phyloP scores from a whole-genome alignment of 768 basidiomycete genomes.

The Myochromella boudieri region DNA sequence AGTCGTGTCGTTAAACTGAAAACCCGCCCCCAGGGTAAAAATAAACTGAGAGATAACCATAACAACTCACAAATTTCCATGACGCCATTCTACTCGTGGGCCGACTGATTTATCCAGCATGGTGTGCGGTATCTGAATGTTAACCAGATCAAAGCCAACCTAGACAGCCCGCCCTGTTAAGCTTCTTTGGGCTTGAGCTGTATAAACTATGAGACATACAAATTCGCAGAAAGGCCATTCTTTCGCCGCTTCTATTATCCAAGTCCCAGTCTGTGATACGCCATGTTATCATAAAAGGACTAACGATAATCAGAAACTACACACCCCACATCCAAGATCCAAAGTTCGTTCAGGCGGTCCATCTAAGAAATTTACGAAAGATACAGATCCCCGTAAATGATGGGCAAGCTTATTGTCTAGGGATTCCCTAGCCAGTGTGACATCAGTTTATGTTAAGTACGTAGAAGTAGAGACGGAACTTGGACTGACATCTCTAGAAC shows the following conservation, averaged over 20 bases:
- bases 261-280: constrained; percentile 56
- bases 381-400: constrained; percentile 53
- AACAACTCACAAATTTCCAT: constrained; percentile 69
- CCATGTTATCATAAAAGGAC: constrained; percentile 4
- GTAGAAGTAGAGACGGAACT: background rate
- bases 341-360: constrained; percentile 52
- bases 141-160: constrained; percentile 81
- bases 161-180: constrained; percentile 22
- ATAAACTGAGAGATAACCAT: background rate
- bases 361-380: constrained; percentile 57
- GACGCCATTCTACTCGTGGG: constrained; percentile 65
- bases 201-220: constrained; percentile 36
- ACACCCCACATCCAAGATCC: constrained; percentile 75
- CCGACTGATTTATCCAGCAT: constrained; percentile 51
- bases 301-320: constrained; percentile 23
- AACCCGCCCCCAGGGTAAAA: too few species aligned
- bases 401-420: constrained; percentile 51
- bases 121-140: constrained; percentile 63
- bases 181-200: background rate
- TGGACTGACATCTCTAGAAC: constrained; percentile 60
- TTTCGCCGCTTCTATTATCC: constrained; percentile 73
- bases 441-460: background rate
- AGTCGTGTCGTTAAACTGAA: constrained; percentile 73
- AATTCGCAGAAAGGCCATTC: constrained; percentile 67
- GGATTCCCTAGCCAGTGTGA: constrained; percentile 46